Percentiles rank a stretch among this genome's conserved stretches.
Conservation (phyloP, 2,329 filamentous ascomycete species). For the Exophiala calicioides region DNA sequence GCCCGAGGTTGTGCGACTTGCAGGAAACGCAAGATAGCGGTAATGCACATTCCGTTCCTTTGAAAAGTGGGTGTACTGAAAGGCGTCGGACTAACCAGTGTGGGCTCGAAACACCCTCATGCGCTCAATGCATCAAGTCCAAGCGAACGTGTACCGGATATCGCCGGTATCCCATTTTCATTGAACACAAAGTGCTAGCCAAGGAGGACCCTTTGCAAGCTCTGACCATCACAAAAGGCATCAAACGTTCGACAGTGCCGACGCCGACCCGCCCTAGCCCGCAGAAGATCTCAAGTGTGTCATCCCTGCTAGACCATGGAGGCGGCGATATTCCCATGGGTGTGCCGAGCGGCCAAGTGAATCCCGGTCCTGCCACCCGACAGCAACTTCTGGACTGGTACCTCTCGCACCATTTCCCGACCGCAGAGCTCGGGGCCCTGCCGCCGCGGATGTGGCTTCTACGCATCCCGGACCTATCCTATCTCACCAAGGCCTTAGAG, state of each 20-base stretch:
- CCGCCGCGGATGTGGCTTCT: conserved; percentile 33
- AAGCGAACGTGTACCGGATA: conserved; percentile 37
- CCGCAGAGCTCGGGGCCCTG: conserved; percentile 8
- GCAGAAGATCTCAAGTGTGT: too few species aligned
- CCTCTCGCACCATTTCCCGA: conserved; percentile 30
- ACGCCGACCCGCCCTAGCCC: too few species aligned
- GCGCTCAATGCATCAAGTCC: conserved; percentile 36
- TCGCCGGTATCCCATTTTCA: conserved; percentile 34
- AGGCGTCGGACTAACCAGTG: conserved; percentile 29
- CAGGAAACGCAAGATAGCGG: conserved; percentile 33
- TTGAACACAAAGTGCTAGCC: conserved; percentile 26
- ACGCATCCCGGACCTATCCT: conserved; percentile 32
- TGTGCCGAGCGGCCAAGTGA: conserved; percentile 7
- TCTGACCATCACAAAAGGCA: not conserved
- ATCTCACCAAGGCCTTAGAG: conserved; percentile 34
- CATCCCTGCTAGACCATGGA: too few species aligned
- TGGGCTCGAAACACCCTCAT: conserved; percentile 34
- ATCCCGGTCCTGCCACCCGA: conserved; percentile 26
- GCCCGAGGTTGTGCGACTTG: conserved; percentile 35
- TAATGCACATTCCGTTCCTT: conserved; percentile 8
- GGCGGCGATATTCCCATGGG: too few species aligned
- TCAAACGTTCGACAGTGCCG: not conserved
- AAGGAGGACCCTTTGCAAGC: not conserved
- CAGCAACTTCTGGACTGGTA: conserved; percentile 36
- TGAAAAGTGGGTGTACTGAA: not conserved